Percentiles rank a stretch among this genome's conserved stretches.
phyloP scores from a whole-genome alignment of 1,139 yeast genomes.

The Spencermartinsiella ligniputridi region DNA sequence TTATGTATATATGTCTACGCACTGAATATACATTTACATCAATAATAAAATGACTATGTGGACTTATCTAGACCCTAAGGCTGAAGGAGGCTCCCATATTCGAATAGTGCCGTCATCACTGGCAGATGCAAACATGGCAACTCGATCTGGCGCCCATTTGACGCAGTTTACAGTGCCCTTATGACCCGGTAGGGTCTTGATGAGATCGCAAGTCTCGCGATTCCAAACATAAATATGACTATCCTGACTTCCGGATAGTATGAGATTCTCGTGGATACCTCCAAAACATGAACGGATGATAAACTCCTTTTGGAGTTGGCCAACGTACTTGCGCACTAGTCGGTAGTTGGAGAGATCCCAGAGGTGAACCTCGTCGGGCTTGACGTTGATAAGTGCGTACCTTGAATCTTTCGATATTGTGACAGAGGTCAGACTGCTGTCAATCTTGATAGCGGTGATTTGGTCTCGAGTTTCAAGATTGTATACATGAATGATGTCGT shows the following conservation, averaged over 20 bases:
- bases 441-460: constrained; percentile 36
- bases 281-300: constrained; percentile 81
- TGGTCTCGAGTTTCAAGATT: constrained; percentile 36
- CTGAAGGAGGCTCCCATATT: constrained; percentile 18
- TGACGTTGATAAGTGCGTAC: constrained; percentile 55
- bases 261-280: constrained; percentile 58
- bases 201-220: constrained; percentile 62
- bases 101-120: constrained; percentile 62
- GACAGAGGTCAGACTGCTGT: constrained; percentile 46
- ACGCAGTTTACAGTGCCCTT: constrained; percentile 66
- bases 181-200: constrained; percentile 65
- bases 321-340: constrained; percentile 58
- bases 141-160: constrained; percentile 60
- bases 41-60: too few relatives aligned
- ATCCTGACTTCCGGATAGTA: constrained; percentile 80
- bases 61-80: not conserved
- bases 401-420: constrained; percentile 43
- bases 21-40: too few relatives aligned
- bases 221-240: constrained; percentile 81
- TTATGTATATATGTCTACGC: too few relatives aligned
- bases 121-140: constrained; percentile 69
- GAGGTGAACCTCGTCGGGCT: constrained; percentile 75
- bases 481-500: constrained; percentile 50
- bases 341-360: constrained; percentile 59
- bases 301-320: constrained; percentile 61